A percentile compares a stretch with the other conserved stretches of the same genome.
These are phyloP conservation scores for Boletus fagicola DNA, from an alignment of 768 basidiomycete genomes.

Conservation along the genomic window DNA sequence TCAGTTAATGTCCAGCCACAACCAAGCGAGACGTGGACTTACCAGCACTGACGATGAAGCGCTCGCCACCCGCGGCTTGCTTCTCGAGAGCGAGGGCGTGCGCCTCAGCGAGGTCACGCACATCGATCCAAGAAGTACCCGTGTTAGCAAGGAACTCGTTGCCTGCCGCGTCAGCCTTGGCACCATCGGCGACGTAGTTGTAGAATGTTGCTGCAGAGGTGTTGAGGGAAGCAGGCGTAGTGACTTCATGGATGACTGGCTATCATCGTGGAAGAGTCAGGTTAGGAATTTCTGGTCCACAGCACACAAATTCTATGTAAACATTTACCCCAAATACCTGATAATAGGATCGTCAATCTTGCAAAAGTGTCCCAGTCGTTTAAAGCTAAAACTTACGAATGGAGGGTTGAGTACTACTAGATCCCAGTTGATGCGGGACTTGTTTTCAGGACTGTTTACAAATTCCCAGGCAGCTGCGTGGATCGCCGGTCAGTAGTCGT, in stretches of 20 bases:
- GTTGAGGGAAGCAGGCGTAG: slow-evolving; percentile 36
- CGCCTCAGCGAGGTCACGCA: slow-evolving; percentile 53
- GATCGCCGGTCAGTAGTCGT: background rate
- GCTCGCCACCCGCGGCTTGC: slow-evolving; percentile 51
- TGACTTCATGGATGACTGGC: slow-evolving; percentile 45
- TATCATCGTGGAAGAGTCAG: slow-evolving; percentile 8
- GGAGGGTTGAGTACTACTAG: slow-evolving; percentile 42
- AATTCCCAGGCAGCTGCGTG: slow-evolving; percentile 49
- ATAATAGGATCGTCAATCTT: background rate
- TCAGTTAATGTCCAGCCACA: background rate
- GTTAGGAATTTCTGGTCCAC: background rate
- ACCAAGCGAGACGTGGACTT: background rate
- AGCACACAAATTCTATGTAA: background rate
- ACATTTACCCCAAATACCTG: slow-evolving; percentile 32
- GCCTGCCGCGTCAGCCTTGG: slow-evolving; percentile 20
- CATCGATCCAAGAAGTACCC: slow-evolving; percentile 44
- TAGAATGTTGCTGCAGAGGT: slow-evolving; percentile 39
- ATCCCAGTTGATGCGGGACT: slow-evolving; percentile 37
- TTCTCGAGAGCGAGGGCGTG: slow-evolving; percentile 53
- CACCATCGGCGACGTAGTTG: slow-evolving; percentile 29
- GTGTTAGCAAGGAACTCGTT: slow-evolving; percentile 25
- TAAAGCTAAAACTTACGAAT: slow-evolving; percentile 23
- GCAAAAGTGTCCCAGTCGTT: background rate
- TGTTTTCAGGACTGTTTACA: slow-evolving; percentile 30
- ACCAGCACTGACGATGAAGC: slow-evolving; percentile 51